phyloP scores from a whole-genome alignment of 2,329 filamentous ascomycete species.

The Penicillium palitans region DNA sequence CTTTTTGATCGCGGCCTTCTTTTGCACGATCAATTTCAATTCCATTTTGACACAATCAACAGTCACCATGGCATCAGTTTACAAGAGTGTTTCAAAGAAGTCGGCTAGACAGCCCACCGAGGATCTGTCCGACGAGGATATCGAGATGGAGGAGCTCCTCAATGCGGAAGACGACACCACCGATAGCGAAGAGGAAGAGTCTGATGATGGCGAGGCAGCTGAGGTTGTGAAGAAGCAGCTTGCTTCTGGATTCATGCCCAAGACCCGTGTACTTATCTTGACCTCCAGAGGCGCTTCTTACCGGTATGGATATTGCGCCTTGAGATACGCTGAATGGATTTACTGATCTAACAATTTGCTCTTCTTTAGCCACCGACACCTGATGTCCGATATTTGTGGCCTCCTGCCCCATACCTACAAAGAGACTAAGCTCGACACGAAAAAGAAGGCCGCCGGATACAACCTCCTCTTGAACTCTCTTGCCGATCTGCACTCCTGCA shows the following conservation, averaged over 20 bases:
- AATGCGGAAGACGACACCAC: constrained; percentile 40
- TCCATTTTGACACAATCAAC: constrained; percentile 13
- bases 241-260: constrained; percentile 43
- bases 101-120: constrained; percentile 49
- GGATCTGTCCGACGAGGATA: constrained; percentile 48
- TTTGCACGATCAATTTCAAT: constrained; percentile 16
- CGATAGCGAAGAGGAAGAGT: constrained; percentile 40
- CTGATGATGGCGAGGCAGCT: constrained; percentile 27
- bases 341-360: constrained; percentile 19
- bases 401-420: constrained; percentile 91
- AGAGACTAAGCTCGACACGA: constrained; percentile 95
- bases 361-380: constrained; percentile 74
- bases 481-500: constrained; percentile 83
- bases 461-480: constrained; percentile 78
- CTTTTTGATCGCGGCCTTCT: constrained; percentile 31
- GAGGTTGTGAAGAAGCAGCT: constrained; percentile 35
- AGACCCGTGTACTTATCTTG: constrained; percentile 75
- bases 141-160: constrained; percentile 41
- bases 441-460: constrained; percentile 63
- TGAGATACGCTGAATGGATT: not conserved
- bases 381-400: constrained; percentile 82
- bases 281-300: constrained; percentile 91
- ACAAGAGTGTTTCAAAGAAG: constrained; percentile 70
- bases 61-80: constrained; percentile 66
- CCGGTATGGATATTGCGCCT: constrained; percentile 54